phyloP scores from a whole-genome alignment of 495 filamentous ascomycete genomes.

The Penicillium lividum region DNA sequence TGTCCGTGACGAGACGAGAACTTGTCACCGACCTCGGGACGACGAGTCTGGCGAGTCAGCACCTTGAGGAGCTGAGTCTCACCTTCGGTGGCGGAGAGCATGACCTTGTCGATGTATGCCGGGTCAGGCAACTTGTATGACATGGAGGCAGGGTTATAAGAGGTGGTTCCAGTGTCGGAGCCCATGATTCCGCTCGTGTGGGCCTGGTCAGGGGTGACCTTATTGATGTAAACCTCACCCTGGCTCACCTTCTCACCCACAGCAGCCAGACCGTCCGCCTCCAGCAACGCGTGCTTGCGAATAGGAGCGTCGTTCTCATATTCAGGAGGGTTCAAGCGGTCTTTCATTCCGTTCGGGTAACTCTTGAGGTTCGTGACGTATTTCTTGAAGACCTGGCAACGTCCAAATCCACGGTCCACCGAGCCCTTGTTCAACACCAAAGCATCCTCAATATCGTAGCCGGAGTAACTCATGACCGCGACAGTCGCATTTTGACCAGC shows the following conservation, averaged over 20 bases:
- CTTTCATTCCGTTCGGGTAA: constrained; percentile 77
- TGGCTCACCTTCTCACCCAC: constrained; percentile 73
- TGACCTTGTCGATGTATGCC: constrained; percentile 89
- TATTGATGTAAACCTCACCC: constrained; percentile 86
- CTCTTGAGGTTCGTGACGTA: constrained; percentile 75
- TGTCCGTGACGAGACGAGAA: constrained; percentile 98
- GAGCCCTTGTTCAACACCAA: constrained; percentile 95
- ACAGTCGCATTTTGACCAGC: constrained; percentile 96
- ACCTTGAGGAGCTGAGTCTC: constrained; percentile 85
- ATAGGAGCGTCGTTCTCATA: constrained; percentile 64
- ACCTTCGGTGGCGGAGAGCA: constrained; percentile 81
- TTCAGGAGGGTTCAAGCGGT: constrained; percentile 64
- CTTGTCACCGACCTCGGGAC: constrained; percentile 95
- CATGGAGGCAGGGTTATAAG: constrained; percentile 62
- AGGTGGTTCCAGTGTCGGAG: constrained; percentile 63
- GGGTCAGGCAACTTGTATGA: constrained; percentile 83
- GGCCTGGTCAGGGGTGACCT: constrained; percentile 75
- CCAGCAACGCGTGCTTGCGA: constrained; percentile 71
- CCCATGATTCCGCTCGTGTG: constrained; percentile 60
- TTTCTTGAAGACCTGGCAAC: constrained; percentile 93
- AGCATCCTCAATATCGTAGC: constrained; percentile 99
- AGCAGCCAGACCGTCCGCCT: constrained; percentile 76
- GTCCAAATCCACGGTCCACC: constrained; percentile 88
- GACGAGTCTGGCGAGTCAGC: constrained; percentile 85
- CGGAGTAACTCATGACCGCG: constrained; percentile 98